A percentile compares a stretch with the other conserved stretches of the same genome.
These are phyloP conservation scores for Ambrosiella xylebori DNA, from an alignment of 2,329 filamentous ascomycete genomes.

Conservation along the genomic window DNA sequence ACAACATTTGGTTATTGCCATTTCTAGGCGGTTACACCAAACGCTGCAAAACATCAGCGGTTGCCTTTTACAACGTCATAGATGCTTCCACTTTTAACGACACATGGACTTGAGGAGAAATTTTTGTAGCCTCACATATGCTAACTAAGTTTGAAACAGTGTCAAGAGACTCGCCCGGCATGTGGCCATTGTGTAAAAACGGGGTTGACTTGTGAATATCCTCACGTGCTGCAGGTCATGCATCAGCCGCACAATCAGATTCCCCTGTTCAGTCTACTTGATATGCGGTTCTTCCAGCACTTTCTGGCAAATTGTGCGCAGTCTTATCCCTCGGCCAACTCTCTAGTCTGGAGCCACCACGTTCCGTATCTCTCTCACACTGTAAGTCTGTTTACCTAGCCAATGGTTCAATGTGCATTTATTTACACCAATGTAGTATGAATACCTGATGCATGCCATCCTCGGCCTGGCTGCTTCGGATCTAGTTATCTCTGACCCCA, in stretches of 20 bases:
- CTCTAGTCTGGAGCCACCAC: slow-evolving; percentile 48
- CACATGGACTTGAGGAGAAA: too few species aligned
- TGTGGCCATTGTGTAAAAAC: slow-evolving; percentile 48
- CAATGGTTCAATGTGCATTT: neutral
- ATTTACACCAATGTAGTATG: slow-evolving; percentile 27
- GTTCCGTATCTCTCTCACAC: slow-evolving; percentile 51
- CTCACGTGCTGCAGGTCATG: slow-evolving; percentile 30
- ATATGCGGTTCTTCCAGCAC: slow-evolving; percentile 54
- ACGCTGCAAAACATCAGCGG: too few species aligned
- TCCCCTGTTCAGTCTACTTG: slow-evolving; percentile 41
- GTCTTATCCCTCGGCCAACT: slow-evolving; percentile 46
- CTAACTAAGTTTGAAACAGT: slow-evolving; percentile 23
- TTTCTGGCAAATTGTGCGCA: slow-evolving; percentile 46
- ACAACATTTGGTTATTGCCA: too few species aligned
- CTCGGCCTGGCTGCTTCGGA: slow-evolving; percentile 51
- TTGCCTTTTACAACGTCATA: too few species aligned
- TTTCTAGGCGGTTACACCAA: too few species aligned
- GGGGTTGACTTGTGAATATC: slow-evolving; percentile 46
- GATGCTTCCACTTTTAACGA: too few species aligned
- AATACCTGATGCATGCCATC: slow-evolving; percentile 55
- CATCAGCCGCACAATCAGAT: slow-evolving; percentile 40
- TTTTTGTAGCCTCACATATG: too few species aligned
- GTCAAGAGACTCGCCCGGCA: slow-evolving; percentile 45
- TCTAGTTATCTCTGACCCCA: slow-evolving; percentile 33
- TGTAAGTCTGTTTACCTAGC: slow-evolving; percentile 23